Evolutionary conservation across 2,329 filamentous ascomycete genomes (phyloP).

Genomic region (Pyrenophora tritici-repentis): DNA sequence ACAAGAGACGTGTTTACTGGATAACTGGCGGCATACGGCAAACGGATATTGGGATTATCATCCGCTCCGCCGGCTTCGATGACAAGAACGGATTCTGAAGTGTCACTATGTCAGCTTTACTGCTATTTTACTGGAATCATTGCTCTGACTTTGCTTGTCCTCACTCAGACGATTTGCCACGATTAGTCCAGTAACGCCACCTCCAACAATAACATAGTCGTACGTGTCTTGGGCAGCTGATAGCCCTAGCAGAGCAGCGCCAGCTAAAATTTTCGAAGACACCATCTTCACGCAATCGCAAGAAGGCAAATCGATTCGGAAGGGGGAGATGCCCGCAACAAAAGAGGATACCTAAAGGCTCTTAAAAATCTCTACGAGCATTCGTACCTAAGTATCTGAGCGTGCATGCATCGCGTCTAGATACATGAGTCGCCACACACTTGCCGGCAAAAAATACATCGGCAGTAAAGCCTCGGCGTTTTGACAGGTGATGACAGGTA

Average conservation of each 20-base stretch:
- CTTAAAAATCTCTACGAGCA: not conserved
- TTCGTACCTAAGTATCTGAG: not conserved
- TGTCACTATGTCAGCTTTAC: not conserved
- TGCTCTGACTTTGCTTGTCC: constrained; percentile 11
- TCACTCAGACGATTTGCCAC: constrained; percentile 33
- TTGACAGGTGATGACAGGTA: too few species aligned
- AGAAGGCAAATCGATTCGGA: not conserved
- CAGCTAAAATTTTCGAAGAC: constrained; percentile 18
- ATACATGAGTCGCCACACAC: constrained; percentile 1
- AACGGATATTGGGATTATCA: constrained; percentile 28
- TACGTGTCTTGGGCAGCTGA: constrained; percentile 23
- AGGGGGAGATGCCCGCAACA: not conserved
- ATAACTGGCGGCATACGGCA: constrained; percentile 31
- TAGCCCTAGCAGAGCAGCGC: constrained; percentile 20
- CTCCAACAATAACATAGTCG: constrained; percentile 37
- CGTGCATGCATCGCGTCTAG: constrained; percentile 3
- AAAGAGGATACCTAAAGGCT: constrained; percentile 7
- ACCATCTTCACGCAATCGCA: constrained; percentile 21
- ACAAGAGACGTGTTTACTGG: constrained; percentile 26
- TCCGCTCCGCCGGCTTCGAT: constrained; percentile 33
- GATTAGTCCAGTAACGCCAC: constrained; percentile 33
- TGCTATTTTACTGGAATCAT: not conserved
- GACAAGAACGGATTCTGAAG: constrained; percentile 31
- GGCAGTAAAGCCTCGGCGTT: too few species aligned
- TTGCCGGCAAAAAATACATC: not conserved